These are phyloP conservation scores for Sugiyamaella floridensis DNA, from an alignment of 805 yeast species.

Conservation along the genomic window DNA sequence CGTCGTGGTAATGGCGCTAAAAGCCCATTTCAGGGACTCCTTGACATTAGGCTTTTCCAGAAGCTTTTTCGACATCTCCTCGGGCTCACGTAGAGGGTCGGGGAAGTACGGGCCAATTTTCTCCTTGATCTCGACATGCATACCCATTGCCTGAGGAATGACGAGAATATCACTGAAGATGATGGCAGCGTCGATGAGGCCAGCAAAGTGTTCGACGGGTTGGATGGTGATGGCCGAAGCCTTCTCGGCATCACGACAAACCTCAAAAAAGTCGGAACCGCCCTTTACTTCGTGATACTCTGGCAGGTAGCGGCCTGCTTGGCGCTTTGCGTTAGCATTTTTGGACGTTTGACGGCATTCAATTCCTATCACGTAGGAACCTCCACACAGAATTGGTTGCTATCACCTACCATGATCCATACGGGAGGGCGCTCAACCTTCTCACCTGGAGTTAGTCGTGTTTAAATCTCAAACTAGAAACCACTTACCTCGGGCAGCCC, in stretches of 20 bases:
- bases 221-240: conserved; percentile 94
- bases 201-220: conserved; percentile 84
- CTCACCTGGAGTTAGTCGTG: conserved; percentile 41
- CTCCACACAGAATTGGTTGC: neutral
- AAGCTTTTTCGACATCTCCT: conserved; percentile 44
- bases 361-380: neutral
- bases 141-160: conserved; percentile 97
- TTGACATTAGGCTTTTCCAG: conserved; percentile 59
- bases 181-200: conserved; percentile 91
- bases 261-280: conserved; percentile 80
- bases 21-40: conserved; percentile 87
- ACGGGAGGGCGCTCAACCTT: conserved; percentile 93
- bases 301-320: conserved; percentile 83
- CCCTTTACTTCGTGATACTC: conserved; percentile 85
- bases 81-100: conserved; percentile 71
- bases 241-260: conserved; percentile 90
- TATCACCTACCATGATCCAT: conserved; percentile 73
- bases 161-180: conserved; percentile 93
- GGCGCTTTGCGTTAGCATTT: conserved; percentile 45
- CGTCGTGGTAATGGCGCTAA: conserved; percentile 87
- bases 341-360: neutral
- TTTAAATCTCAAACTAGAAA: neutral
- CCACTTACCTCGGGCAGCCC: conserved; percentile 74
- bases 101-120: conserved; percentile 93
- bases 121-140: conserved; percentile 88